Evolutionary conservation across 805 yeast genomes (phyloP), one percentile per base, ranked within the genome.

Genomic region (Isabelozyma heimii): DNA sequence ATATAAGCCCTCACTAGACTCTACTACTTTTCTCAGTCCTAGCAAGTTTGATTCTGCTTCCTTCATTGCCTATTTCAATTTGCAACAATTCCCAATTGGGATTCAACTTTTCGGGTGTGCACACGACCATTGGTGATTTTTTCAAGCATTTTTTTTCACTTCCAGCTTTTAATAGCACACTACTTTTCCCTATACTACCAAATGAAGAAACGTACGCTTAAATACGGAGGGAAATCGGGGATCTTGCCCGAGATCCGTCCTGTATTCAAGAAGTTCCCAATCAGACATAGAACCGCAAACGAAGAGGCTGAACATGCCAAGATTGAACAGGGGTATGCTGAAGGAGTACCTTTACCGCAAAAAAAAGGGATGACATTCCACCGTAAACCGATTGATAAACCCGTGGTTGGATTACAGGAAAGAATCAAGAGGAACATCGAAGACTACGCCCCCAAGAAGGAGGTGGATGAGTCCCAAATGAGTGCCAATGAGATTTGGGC

Each of bases 231-330:
- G 13, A 86, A 87, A 67, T 85, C 92, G 44, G 97, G 97, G 63
- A 75, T 89, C 44, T 76, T 91, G 54, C 97, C 97, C 43, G 75
- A 71, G 47, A 84, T 89, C 8, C 84, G 96, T 59, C 81, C 84
- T 38, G 83, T 89, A 28, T 82, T 91, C 69, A 87, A 84, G 58
- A 52, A 63, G 15, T 80, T 81, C 47, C 89, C 91, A 4, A 73
- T 77, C 43, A 77, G 79, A 53, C 84, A 82, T 28, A 62, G 73
- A 51, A 77, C 76, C 52, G 78, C 55, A 12, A 59, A 72, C 30
- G 76, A 73, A 48, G 40, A 52, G 48, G 77, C 73, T 14, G 74
- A 76, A 38, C 78, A 77, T 46, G 52, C 67, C 33, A 68, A 76
- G 35, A 78, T 81, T 15, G 76, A 68, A 47, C 74, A 69, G 52